Evolutionary conservation across 768 basidiomycete genomes (phyloP), one percentile per base, ranked within the genome.

Genomic region (Phylloporus sp.): DNA sequence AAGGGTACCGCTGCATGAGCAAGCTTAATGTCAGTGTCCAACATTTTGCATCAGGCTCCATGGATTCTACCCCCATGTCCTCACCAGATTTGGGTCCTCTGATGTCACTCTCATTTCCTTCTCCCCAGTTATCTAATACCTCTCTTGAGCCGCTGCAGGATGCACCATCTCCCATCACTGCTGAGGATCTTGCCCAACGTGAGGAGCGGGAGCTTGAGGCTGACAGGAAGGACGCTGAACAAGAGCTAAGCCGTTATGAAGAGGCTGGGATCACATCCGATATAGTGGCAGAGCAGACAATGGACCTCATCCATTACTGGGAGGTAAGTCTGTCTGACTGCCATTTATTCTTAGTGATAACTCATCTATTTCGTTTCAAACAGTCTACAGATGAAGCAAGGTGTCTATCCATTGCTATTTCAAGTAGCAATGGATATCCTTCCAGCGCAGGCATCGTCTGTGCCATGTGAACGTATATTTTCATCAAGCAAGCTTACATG

Each of bases 371-470:
- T n/a, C n/a, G n/a, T n/a, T n/a, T n/a, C n/a, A n/a, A n/a, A n/a
- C n/a, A n/a, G n/a, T n/a, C n/a, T 5, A 0, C 32, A 35, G 32
- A 34, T 10, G 15, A 35, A 34, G 24, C 7, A 34, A 6, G 4
- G 7, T 15, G 16, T 41, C 20, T 70, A 54, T 50, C 66, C 66
- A 6, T 57, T 59, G 1, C 34, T 71, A 6, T 70, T 66, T 51
- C n/a, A 18, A 2, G 39, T 63, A 34, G 67, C 69, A 0, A 59
- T 69, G 49, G 70, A 72, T 40, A 46, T 62, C 23, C 57, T 72
- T 1, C 63, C 67, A 0, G 66, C 69, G 18, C 71, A 70, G 42
- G 71, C 59, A 12, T 71, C 69, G 12, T 54, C 69, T 12, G 70
- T 71, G 0, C 68, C 67, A 22, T 71, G 63, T 44, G 69, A 72